Percentiles rank a stretch among this genome's conserved stretches.
Conservation (phyloP, 148 eudicot species). For the Cornus controversa region DNA sequence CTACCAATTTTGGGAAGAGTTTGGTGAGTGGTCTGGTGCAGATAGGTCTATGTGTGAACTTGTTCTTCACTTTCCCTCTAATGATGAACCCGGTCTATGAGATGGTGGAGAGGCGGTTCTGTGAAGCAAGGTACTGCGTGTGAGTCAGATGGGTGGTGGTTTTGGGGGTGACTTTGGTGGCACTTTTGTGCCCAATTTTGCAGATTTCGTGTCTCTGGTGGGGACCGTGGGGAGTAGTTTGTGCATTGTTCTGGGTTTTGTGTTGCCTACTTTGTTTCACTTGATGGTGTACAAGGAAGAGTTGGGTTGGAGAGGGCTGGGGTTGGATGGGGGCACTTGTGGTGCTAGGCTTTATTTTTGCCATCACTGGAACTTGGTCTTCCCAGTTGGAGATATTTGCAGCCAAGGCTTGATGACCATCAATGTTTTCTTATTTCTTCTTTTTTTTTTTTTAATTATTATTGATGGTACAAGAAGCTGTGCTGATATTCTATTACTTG, state of each 20-base stretch:
- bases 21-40: conserved; percentile 54
- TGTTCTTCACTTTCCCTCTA: conserved; percentile 61
- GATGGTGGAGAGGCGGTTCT: conserved; percentile 55
- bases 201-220: conserved; percentile 68
- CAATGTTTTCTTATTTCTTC: background rate
- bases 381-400: conserved; percentile 49
- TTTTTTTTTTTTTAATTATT: background rate
- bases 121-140: conserved; percentile 41
- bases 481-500: too few relatives aligned
- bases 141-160: conserved; percentile 60
- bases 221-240: conserved; percentile 83
- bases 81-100: conserved; percentile 81
- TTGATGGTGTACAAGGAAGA: conserved; percentile 48
- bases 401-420: conserved; percentile 32
- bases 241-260: conserved; percentile 62
- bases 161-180: conserved; percentile 46
- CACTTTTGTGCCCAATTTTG: conserved; percentile 57
- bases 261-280: conserved; percentile 66
- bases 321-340: conserved; percentile 44
- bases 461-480: too few relatives aligned
- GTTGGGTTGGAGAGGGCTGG: conserved; percentile 31
- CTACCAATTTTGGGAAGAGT: conserved; percentile 61
- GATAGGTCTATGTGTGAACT: conserved; percentile 54
- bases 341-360: conserved; percentile 51
- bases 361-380: conserved; percentile 56